Conservation (phyloP, 176 grass and related monocot species). For the Avena sativa region DNA sequence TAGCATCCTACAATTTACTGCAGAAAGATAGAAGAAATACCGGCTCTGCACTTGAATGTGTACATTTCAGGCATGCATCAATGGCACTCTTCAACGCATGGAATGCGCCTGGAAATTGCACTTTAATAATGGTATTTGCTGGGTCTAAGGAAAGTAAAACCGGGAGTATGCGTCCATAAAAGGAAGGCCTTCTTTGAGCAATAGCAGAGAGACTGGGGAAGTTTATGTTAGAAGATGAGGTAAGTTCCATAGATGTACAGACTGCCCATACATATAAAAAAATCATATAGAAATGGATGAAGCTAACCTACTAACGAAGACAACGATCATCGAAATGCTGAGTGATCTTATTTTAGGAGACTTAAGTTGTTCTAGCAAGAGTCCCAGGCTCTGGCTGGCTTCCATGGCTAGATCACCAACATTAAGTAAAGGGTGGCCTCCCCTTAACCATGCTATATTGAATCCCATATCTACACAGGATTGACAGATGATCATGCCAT, state of each 20-base stretch:
- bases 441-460: conserved; percentile 92
- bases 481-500: conserved; percentile 6
- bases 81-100: conserved; percentile 92
- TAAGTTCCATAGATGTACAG: conserved; percentile 4
- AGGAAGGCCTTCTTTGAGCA: conserved; percentile 90
- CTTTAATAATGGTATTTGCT: conserved; percentile 72
- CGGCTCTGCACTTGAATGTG: conserved; percentile 97
- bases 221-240: conserved; percentile 38
- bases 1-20: neutral
- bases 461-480: conserved; percentile 66
- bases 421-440: conserved; percentile 89
- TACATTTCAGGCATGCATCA: conserved; percentile 86
- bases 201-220: conserved; percentile 86
- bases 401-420: conserved; percentile 85
- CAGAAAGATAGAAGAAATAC: conserved; percentile 59
- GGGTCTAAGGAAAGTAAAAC: conserved; percentile 93
- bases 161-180: conserved; percentile 92
- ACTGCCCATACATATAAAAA: conserved; percentile 13
- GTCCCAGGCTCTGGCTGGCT: conserved; percentile 90
- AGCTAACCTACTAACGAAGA: conserved; percentile 83
- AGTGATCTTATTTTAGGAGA: conserved; percentile 85
- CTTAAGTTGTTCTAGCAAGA: conserved; percentile 89
- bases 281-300: conserved; percentile 22
- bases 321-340: conserved; percentile 86
- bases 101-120: conserved; percentile 69